Evolutionary conservation across 352 stramenopile genomes (phyloP), one percentile per base, ranked within the genome.

Genomic region (Globisporangium cederbergense): DNA sequence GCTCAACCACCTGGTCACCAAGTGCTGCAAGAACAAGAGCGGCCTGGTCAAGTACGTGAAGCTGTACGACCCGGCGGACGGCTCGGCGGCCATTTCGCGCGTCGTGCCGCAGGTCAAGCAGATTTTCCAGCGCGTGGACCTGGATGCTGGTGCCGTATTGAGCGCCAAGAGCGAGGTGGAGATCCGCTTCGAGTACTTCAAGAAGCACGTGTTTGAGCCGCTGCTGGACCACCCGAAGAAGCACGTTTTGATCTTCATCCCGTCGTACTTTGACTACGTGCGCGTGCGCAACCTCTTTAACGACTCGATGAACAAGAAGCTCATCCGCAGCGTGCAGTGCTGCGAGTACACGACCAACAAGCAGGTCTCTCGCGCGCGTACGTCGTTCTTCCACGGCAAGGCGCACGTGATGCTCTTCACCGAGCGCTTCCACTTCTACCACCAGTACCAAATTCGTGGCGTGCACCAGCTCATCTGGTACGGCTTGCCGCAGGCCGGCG

Each of bases 201-300:
- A 83, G 49, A 88, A 88, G 60, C 81, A 93, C 64, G 77, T 93
- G 40, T 88, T 94, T 34, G 74, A 87, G 34, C 82, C 83, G 42
- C 72, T 94, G 36, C 65, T 94, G 36, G 81, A 88, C 58, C 74
- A 78, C 46, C 81, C 85, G 25, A 73, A 77, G 16, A 89, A 89
- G 53, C 81, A 89, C 57, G 84, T 90, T 59, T 70, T 94, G 46
- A 82, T 94, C 43, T 88, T 94, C 61, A 78, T 94, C 52, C 85
- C 85, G 34, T 94, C 85, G 2, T 94, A 94, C 60, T 89, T 92
- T 53, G 85, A 94, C 71, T 94, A 91, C 65, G 85, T 94, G n/a
- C 85, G 85, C 28, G 75, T 94, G n/a, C 85, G 85, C 53, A 94
- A 94, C 65, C 50, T 94, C 25, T 94, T 94, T 66, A 74, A 87